Percentiles rank a stretch among this genome's conserved stretches.
Evolutionary conservation across 257 asterid species (phyloP).

Genomic region (Thymus quinquecostatus): DNA sequence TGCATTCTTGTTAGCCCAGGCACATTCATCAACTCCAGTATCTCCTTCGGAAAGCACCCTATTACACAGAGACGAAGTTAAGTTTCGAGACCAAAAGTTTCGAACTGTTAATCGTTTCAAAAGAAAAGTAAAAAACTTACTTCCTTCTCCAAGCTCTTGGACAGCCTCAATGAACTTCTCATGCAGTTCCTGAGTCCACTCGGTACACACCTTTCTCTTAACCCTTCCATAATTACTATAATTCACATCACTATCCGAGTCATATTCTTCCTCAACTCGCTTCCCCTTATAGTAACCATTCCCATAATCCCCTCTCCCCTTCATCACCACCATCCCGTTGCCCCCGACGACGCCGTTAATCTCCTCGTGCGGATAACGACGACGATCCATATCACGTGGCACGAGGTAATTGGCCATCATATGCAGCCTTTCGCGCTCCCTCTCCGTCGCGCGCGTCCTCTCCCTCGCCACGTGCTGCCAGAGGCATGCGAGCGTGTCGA

Average conservation of each 20-base stretch:
- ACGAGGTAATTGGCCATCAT: background rate
- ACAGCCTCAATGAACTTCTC: constrained; percentile 46
- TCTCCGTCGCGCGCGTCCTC: constrained; percentile 3
- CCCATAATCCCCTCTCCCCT: constrained; percentile 26
- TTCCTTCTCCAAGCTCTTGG: constrained; percentile 49
- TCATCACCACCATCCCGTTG: constrained; percentile 13
- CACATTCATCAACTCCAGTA: constrained; percentile 44
- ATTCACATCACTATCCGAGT: background rate
- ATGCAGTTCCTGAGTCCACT: constrained; percentile 54
- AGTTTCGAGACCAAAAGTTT: no score
- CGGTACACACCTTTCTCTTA: constrained; percentile 42
- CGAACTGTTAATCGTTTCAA: no score
- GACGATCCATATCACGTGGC: constrained; percentile 7
- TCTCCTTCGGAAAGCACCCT: constrained; percentile 56
- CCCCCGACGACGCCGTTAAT: background rate
- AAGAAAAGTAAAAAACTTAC: constrained; percentile 28
- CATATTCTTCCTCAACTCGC: background rate
- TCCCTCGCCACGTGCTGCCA: constrained; percentile 56
- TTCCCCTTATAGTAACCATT: background rate
- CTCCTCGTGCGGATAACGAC: background rate
- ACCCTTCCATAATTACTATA: background rate
- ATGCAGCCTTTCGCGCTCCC: constrained; percentile 5
- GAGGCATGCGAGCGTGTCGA: constrained; percentile 35
- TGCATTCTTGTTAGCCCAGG: constrained; percentile 61
- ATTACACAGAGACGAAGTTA: background rate